phyloP scores from a whole-genome alignment of 345 rosid species.

The Eucalyptus grandis region DNA sequence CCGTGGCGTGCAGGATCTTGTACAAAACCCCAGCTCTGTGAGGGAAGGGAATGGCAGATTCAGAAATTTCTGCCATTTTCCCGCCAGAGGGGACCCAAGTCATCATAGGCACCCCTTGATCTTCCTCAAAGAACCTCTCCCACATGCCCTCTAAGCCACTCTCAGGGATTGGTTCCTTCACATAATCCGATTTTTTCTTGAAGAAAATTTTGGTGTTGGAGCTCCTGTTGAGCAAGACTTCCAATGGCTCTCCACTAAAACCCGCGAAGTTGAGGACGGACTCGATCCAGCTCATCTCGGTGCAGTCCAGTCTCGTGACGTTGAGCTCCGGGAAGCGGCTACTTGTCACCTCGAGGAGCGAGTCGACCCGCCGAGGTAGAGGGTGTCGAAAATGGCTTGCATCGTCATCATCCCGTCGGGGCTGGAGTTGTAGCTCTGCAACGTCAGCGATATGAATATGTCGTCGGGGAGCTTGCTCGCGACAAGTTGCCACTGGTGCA shows the following conservation, averaged over 20 bases:
- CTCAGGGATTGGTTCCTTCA: conserved; percentile 12
- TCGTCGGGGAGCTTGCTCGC: conserved; percentile 12
- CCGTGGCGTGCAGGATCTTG: neutral
- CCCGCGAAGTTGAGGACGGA: neutral
- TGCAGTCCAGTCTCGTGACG: conserved; percentile 2
- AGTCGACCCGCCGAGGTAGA: conserved; percentile 1
- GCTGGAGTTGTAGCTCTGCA: neutral
- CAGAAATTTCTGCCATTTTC: conserved; percentile 23
- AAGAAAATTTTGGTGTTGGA: neutral
- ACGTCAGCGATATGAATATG: conserved; percentile 1
- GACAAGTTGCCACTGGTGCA: conserved; percentile 33
- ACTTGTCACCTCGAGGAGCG: neutral
- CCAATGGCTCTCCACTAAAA: neutral
- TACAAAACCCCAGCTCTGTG: conserved; percentile 27
- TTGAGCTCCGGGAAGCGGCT: conserved; percentile 12
- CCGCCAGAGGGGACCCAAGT: conserved; percentile 23
- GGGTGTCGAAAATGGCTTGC: neutral
- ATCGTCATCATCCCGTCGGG: neutral
- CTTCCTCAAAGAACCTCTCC: neutral
- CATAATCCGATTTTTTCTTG: conserved; percentile 28
- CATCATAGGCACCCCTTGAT: neutral
- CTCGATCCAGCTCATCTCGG: conserved; percentile 18
- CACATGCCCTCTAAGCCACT: conserved; percentile 5
- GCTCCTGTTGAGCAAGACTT: conserved; percentile 2
- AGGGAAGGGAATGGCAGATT: conserved; percentile 16